Conservation (phyloP, 192 early-diverging fungal genomes). For the Nowakowskiella sp. region DNA sequence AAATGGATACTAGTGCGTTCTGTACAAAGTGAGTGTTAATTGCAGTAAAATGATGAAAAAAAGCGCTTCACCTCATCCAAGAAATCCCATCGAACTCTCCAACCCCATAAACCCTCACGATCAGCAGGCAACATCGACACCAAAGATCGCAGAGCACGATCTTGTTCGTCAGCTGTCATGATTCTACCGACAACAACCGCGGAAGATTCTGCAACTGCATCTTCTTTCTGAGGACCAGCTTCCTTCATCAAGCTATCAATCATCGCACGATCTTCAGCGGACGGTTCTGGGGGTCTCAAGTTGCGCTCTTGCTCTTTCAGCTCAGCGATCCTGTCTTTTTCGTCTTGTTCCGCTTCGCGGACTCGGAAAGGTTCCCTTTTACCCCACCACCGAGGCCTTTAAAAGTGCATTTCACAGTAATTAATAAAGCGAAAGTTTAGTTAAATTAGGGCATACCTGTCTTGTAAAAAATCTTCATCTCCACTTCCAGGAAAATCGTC, state of each 20-base stretch:
- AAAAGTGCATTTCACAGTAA: not conserved
- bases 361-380: constrained; percentile 47
- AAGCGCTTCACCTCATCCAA: constrained; percentile 51
- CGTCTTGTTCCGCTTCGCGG: constrained; percentile 64
- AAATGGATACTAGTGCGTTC: constrained; percentile 62
- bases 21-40: constrained; percentile 40
- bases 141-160: constrained; percentile 54
- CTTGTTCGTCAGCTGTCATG: constrained; percentile 62
- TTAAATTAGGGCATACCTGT: constrained; percentile 44
- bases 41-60: constrained; percentile 25
- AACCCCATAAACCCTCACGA: constrained; percentile 58
- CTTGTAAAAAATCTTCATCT: constrained; percentile 67
- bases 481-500: constrained; percentile 56
- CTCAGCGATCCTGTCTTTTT: constrained; percentile 49
- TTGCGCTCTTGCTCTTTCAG: constrained; percentile 38
- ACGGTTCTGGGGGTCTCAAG: constrained; percentile 15
- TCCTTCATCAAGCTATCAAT: constrained; percentile 1
- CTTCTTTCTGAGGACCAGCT: constrained; percentile 20
- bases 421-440: constrained; percentile 6
- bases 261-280: constrained; percentile 16
- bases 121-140: constrained; percentile 64
- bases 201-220: constrained; percentile 11
- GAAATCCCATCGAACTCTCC: constrained; percentile 69
- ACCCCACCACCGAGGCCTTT: constrained; percentile 65
- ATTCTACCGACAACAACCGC: constrained; percentile 40